Evolutionary conservation across 768 basidiomycete genomes (phyloP).

Genomic region (Lactarius evosmus): DNA sequence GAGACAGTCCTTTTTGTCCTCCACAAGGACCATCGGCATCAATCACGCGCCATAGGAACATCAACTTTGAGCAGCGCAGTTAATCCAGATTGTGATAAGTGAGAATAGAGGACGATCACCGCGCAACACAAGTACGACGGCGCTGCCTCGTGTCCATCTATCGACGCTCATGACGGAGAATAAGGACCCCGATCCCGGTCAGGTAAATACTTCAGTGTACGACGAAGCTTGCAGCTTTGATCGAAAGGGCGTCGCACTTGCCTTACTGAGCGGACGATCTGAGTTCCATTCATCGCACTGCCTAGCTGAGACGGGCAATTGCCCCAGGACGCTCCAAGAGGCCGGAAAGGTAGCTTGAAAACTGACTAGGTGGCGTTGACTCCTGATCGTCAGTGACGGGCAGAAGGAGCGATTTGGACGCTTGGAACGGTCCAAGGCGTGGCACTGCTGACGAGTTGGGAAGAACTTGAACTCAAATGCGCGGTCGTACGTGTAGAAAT

Average conservation of each 20-base stretch:
- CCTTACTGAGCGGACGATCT: background rate
- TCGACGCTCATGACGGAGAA: background rate
- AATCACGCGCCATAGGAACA: background rate
- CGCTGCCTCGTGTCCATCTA: background rate
- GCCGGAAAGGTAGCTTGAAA: background rate
- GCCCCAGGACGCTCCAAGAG: background rate
- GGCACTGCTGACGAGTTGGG: background rate
- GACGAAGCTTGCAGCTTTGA: background rate
- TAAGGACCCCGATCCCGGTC: background rate
- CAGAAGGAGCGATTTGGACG: background rate
- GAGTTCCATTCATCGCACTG: background rate
- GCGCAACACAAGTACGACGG: background rate
- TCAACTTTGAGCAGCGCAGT: background rate
- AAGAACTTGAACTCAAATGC: background rate
- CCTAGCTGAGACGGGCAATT: background rate
- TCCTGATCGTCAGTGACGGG: background rate
- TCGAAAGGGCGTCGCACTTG: background rate
- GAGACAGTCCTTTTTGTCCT: constrained; percentile 1
- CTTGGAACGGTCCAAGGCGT: background rate
- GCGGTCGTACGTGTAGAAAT: background rate
- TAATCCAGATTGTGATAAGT: background rate
- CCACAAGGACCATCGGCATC: background rate
- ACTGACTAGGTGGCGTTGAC: background rate
- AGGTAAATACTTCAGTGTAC: background rate
- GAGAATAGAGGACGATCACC: background rate